A percentile compares a stretch with the other conserved stretches of the same genome.
phyloP scores from a whole-genome alignment of 495 filamentous ascomycete species.

The Penicillium egyptiacum region DNA sequence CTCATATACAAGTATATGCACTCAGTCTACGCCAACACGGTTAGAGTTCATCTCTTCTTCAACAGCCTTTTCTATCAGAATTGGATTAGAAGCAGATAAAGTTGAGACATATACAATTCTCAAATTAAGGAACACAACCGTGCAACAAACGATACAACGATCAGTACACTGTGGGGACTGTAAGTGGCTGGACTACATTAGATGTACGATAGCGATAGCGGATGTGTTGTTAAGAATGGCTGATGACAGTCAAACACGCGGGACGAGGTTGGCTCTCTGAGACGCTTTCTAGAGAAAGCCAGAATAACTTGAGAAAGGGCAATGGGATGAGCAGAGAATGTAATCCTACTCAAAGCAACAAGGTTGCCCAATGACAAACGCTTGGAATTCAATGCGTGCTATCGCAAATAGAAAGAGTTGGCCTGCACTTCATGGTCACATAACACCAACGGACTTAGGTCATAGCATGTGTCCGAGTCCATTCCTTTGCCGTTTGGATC shows the following conservation, averaged over 20 bases:
- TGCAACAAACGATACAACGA: not conserved
- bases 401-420: constrained; percentile 13
- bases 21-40: not conserved
- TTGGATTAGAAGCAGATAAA: not conserved
- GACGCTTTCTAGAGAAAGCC: constrained; percentile 20
- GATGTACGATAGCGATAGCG: not conserved
- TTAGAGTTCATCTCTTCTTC: not conserved
- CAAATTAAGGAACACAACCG: not conserved
- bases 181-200: not conserved
- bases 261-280: constrained; percentile 22
- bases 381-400: constrained; percentile 13
- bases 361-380: constrained; percentile 4
- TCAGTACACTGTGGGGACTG: not conserved
- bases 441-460: constrained; percentile 37
- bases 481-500: constrained; percentile 84
- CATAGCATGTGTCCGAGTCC: constrained; percentile 80
- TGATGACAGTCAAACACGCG: not conserved
- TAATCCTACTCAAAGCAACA: constrained; percentile 16
- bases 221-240: not conserved
- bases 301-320: constrained; percentile 3
- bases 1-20: not conserved
- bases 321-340: constrained; percentile 6
- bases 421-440: constrained; percentile 40
- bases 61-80: not conserved
- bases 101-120: not conserved